Percentiles rank a stretch among this genome's conserved stretches.
These are phyloP conservation scores for Exophiala calicioides DNA, from an alignment of 2,329 filamentous ascomycete species.

Conservation along the genomic window DNA sequence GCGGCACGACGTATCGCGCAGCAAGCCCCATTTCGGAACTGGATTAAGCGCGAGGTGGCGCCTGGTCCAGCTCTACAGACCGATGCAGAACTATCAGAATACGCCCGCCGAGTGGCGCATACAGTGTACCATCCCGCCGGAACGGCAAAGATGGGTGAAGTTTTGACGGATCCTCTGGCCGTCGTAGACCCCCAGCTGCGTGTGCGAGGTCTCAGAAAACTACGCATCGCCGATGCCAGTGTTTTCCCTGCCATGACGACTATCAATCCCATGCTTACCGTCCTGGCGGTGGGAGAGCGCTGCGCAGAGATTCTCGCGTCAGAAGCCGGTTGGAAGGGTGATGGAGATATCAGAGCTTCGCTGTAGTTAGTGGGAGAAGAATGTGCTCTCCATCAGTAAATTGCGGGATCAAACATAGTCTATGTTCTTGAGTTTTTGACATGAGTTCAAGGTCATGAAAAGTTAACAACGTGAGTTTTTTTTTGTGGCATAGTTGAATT, in stretches of 20 bases:
- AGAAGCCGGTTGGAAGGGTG: conserved; percentile 70
- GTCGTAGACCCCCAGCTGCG: conserved; percentile 78
- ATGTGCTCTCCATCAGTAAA: too few relatives aligned
- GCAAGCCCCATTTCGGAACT: conserved; percentile 75
- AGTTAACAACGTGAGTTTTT: too few relatives aligned
- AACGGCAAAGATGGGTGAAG: conserved; percentile 86
- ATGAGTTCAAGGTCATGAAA: too few relatives aligned
- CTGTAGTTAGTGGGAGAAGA: too few relatives aligned
- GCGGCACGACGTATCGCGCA: conserved; percentile 75
- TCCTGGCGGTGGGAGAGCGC: conserved; percentile 78
- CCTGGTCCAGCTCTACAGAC: conserved; percentile 72
- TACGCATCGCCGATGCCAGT: conserved; percentile 82
- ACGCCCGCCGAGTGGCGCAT: conserved; percentile 77
- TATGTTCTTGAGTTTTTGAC: too few relatives aligned
- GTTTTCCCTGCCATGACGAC: conserved; percentile 85
- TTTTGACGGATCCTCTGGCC: conserved; percentile 66
- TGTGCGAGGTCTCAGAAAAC: conserved; percentile 68
- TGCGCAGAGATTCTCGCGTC: conserved; percentile 80
- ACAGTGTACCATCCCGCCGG: conserved; percentile 90
- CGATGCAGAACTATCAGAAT: conserved; percentile 79
- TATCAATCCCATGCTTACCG: conserved; percentile 90
- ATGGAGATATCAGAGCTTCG: too few relatives aligned
- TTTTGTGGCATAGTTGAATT: too few relatives aligned
- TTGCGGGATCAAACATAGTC: too few relatives aligned
- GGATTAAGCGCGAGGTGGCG: conserved; percentile 80